Conservation (phyloP, 1,139 yeast genomes). For the Magnusiomyces sp. region DNA sequence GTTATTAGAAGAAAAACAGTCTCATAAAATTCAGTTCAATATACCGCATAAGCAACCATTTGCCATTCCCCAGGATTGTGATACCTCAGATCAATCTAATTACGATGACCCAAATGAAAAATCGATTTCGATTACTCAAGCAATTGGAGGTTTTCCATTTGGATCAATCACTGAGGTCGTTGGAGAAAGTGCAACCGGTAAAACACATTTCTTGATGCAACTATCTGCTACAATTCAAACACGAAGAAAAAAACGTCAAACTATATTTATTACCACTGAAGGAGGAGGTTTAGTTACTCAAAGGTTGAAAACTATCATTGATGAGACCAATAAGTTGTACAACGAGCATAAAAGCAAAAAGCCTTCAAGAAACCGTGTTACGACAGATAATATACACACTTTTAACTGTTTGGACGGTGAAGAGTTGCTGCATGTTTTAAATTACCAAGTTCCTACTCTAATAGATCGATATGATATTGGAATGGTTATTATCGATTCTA, state of each 20-base stretch:
- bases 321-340: too few species aligned
- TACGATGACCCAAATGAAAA: conserved; percentile 1
- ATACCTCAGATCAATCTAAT: conserved; percentile 6
- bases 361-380: conserved; percentile 13
- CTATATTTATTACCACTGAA: conserved; percentile 72
- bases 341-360: too few species aligned
- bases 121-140: conserved; percentile 33
- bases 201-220: conserved; percentile 68
- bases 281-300: conserved; percentile 53
- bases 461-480: conserved; percentile 38
- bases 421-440: conserved; percentile 63
- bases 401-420: conserved; percentile 63
- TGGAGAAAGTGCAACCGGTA: conserved; percentile 82
- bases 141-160: conserved; percentile 58
- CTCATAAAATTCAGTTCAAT: conserved; percentile 8
- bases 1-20: conserved; percentile 23
- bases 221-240: conserved; percentile 51
- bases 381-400: conserved; percentile 47
- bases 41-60: neutral
- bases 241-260: conserved; percentile 40
- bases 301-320: conserved; percentile 38
- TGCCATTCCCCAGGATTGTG: neutral
- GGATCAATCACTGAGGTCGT: conserved; percentile 69
- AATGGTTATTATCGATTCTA: conserved; percentile 64
- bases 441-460: conserved; percentile 59